Evolutionary conservation across 768 basidiomycete genomes (phyloP), one percentile per base, ranked within the genome.

Genomic region (Boletellus sp.): DNA sequence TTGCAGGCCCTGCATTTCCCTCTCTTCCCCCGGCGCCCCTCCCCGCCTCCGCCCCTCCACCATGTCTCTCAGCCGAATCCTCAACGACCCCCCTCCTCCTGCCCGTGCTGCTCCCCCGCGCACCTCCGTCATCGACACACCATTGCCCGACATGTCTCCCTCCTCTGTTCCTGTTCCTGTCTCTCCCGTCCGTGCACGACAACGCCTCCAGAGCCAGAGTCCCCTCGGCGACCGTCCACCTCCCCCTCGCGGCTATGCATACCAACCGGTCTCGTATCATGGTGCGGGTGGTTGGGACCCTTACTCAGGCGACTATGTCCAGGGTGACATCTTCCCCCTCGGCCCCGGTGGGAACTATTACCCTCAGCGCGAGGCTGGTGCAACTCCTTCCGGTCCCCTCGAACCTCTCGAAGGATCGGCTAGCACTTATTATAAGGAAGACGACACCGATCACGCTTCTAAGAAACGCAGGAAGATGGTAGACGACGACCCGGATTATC

Each of bases 51-150:
- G 54, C 59, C 50, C 43, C 26, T 50, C 47, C 38, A 60, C 52
- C 68, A 90, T 90, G 87, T 89, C 87, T 44, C 80, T 90, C 67
- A 83, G 81, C 59, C 78, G 81, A 57, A 89, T 90, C 54, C 81
- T 90, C 70, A 90, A 90, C 71, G 81, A 88, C 71, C 83, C 86
- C 56, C 78, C 84, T 37, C 68, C 73, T 28, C 71, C 74, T 19
- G 52, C 57, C 33, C 61, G 68, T 48, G 66, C 66, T 28, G 58
- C 72, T 20, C 48, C 55, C 49, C 39, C 56, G 28, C 58, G 55
- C 50, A 35, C 56, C 54, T 41, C 62, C 52, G 51, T 54, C 46
- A 31, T 54, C 58, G 63, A 66, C 54, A 26, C 57, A 22, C 48
- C 63, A 0, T 24, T 52, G 34, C 41, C 55, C 35, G 61, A 61